Evolutionary conservation across 2,329 filamentous ascomycete genomes (phyloP), one percentile per base, ranked within the genome.

Genomic region (Daldinia sp.): DNA sequence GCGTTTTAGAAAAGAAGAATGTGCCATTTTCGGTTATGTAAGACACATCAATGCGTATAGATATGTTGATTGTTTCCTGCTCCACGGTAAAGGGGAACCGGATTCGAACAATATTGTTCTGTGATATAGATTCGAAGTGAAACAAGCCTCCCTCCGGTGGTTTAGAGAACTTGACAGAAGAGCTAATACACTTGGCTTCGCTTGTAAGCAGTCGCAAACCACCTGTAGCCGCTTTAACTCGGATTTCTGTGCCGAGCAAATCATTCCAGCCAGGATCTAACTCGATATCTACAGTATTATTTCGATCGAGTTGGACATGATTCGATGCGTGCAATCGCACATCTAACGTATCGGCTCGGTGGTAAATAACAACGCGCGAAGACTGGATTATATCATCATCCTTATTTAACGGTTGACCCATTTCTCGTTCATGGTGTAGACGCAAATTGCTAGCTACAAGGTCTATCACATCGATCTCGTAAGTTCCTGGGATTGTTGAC

Each of bases 31-130:
- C 81, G 0, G 91, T 94, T 1, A 84, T 84, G 72, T 95, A 96
- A 0, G 81, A 82, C 8, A 93, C 82, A 67, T 97, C 94, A n/a
- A 94, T 78, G 64, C 88, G 90, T 57, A 94, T 82, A 0, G 87
- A 85, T 1, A 97, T 85, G 32, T 88, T 88, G 2, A 83, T 83
- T 0, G 92, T 83, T 41, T 92, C 88, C 60, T 91, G 88, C 74
- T 97, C 94, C 9, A 94, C 83, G 0, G 90, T 94, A 71, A 96
- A 99, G 0, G 94, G 94, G 47, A 94, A 85, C 5, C 82, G 81
- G 19, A 97, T 80, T 19, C 81, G 87, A 17, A 90, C 76, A 0
- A 72, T 77, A 0, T 81, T 79, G 2, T 81, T 71, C 0, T 80
- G 68, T 0, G 76, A 67, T 43, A 92, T 76, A 0, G 78, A 65